Base-by-base conservation (phyloP, 129 eudicot genomes). In the Tagetes erecta region DNA sequence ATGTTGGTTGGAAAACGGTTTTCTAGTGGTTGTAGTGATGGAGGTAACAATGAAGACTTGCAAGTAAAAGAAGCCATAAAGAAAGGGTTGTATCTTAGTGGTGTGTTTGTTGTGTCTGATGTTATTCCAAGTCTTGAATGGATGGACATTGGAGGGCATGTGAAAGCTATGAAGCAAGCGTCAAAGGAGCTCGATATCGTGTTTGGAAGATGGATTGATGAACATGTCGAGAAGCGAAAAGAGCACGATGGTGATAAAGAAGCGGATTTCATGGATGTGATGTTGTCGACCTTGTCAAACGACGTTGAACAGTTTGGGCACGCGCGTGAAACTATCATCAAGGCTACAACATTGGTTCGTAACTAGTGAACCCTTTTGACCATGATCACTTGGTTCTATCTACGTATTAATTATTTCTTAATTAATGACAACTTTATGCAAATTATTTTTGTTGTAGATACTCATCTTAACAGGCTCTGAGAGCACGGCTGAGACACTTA, bases 121-220 rank as follows among this genome's bases (percentile, higher is more conserved):
- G 71, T 82, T 5, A 72, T 86, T 74, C 92, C 92, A 11, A 71
- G 34, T 55, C 27, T 86, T 9, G 88, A 86, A 64, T 80, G 86
- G 86, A 36, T 86, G 80, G 96, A 89, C 52, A 80, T 86, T 44
- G 92, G 92, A 44, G 96, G 96, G 33, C 66, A 84, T 70, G 40
- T 89, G 44, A 86, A 80, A 67, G 78, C 77, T 6, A 80, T 86
- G 96, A 84, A 84, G 57, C 52, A 80, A 57, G 78, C 81, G 1
- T 50, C 68, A 0, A 80, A 82, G 35, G 83, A 80, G 77, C 52
- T 86, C 14, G 96, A 89, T 56, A 3, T 4, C 1, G 83, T 89
- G 2, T 31, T 84, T 5, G 80, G 52, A 37, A 74, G 56, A 42
- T 86, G 92, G 96, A 72, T 89, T 40, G 74, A 83, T 41, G 89